Evolutionary conservation across 306 rosid genomes (phyloP).

Genomic region (Albizia julibrissin): DNA sequence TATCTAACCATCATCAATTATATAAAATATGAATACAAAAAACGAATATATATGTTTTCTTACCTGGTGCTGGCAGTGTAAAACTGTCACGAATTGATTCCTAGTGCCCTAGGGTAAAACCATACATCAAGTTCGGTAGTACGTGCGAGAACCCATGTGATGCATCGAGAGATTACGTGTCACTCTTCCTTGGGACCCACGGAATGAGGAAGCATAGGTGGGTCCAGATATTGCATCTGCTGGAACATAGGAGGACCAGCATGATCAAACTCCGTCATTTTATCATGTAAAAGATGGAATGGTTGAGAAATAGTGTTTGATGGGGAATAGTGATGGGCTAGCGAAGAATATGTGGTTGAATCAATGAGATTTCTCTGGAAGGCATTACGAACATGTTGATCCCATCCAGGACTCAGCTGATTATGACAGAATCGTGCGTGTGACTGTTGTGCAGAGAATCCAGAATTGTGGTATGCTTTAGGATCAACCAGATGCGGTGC

Average conservation of each 20-base stretch:
- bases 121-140: conserved; percentile 34
- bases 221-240: conserved; percentile 23
- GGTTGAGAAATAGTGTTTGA: conserved; percentile 19
- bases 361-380: conserved; percentile 20
- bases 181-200: conserved; percentile 23
- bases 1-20: not conserved
- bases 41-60: conserved; percentile 17
- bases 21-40: not conserved
- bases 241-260: conserved; percentile 26
- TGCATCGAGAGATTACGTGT: conserved; percentile 23
- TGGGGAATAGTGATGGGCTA: conserved; percentile 17
- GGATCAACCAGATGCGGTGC: conserved; percentile 20
- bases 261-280: conserved; percentile 31
- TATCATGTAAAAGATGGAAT: conserved; percentile 23
- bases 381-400: conserved; percentile 26
- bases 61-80: conserved; percentile 32
- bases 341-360: conserved; percentile 27
- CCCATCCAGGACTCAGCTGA: conserved; percentile 30
- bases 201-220: conserved; percentile 7
- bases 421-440: conserved; percentile 14
- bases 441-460: conserved; percentile 23
- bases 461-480: conserved; percentile 22
- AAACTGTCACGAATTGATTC: conserved; percentile 14
- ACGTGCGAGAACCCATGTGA: conserved; percentile 33
- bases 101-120: conserved; percentile 31